phyloP scores from a whole-genome alignment of 345 rosid species.

The Brassica nigra region DNA sequence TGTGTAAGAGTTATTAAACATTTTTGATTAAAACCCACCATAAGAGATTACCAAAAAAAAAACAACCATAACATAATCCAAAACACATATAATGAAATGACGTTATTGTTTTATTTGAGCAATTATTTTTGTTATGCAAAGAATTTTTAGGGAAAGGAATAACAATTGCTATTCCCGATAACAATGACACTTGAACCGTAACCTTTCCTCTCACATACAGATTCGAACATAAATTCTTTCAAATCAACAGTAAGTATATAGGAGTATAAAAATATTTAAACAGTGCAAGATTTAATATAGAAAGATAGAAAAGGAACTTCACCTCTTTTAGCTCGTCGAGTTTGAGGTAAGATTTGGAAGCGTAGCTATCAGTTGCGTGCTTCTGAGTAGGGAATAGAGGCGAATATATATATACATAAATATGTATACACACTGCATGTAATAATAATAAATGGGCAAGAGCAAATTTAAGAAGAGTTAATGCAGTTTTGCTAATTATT shows the following conservation, averaged over 20 bases:
- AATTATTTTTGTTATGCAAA: neutral
- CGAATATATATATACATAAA: slow-evolving; percentile 13
- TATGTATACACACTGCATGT: neutral
- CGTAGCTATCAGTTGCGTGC: neutral
- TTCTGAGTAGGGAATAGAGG: neutral
- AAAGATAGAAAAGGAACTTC: slow-evolving; percentile 22
- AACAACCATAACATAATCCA: neutral
- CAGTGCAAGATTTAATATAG: neutral
- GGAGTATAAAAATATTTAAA: neutral
- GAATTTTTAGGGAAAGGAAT: slow-evolving; percentile 22
- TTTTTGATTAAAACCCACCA: neutral
- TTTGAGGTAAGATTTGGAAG: slow-evolving; percentile 24
- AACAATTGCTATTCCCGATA: slow-evolving; percentile 40
- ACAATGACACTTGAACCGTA: slow-evolving; percentile 45
- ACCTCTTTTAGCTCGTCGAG: slow-evolving; percentile 35
- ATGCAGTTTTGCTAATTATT: slow-evolving; percentile 24
- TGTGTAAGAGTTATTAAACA: slow-evolving; percentile 10
- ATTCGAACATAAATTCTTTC: slow-evolving; percentile 22
- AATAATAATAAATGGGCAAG: slow-evolving; percentile 7
- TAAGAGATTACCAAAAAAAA: neutral
- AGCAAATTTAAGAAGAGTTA: slow-evolving; percentile 13
- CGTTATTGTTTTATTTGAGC: slow-evolving; percentile 15
- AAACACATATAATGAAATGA: slow-evolving; percentile 13
- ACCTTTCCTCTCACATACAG: slow-evolving; percentile 27
- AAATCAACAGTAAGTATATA: slow-evolving; percentile 25